Evolutionary conservation across 192 early-diverging fungal species (phyloP), one percentile per base, ranked within the genome.

Genomic region (Phlyctochytrium planicorne): DNA sequence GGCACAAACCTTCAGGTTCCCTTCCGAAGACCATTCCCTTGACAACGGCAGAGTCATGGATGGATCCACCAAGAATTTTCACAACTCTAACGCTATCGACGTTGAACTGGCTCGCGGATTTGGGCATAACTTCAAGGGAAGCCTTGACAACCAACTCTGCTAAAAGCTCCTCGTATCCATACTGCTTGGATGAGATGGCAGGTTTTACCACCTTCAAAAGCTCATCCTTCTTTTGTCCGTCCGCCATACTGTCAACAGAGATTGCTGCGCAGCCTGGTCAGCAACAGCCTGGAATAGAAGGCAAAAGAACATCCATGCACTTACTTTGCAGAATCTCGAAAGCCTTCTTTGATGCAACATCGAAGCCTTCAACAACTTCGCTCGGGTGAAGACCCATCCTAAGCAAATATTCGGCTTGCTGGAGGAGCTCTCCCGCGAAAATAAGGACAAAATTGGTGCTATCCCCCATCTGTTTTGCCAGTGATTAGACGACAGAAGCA

Each of bases 21-120:
- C 93, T 84, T 29, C 94, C 93, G 83, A 98, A 94, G 30, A 98
- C 96, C 96, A 98, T 98, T 65, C 96, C 96, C 59, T 88, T 87
- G 53, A 97, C 87, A 31, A 98, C 96, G 59, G 76, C 71, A 69
- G 93, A 91, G 75, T 98, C 94, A 66, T 89, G 82, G 75, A 98
- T 85, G 53, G 82, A 82, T 57, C 92, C 92, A 74, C 96, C 96
- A 78, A 98, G 84, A 61, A 98, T 91, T 83, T 98, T 98, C 73
- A 98, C 96, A 52, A 98, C 92, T 34, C 96, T 91, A 47, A 98
- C 83, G 70, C 87, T 90, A 76, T 98, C 96, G 52, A 97, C 95
- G 71, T 94, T 96, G 83, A 98, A 98, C 71, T 91, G 87, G 55
- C 78, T 72, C 30, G 91, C 75, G 69, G 90, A 90, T 75, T 91